Conservation (phyloP, 2,329 filamentous ascomycete genomes). For the Claviceps humidiphila region DNA sequence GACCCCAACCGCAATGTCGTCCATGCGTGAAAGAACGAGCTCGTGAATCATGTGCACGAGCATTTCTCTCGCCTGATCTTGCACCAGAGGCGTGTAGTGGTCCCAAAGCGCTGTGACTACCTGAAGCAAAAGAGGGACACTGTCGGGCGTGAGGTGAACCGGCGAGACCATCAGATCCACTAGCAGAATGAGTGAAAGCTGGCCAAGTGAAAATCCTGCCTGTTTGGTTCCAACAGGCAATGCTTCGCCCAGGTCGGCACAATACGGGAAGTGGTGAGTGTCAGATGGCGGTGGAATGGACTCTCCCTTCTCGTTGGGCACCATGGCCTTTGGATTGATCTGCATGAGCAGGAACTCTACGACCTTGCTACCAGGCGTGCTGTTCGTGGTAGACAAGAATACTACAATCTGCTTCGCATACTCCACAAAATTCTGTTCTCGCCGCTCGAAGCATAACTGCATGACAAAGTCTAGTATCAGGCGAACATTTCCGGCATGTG, state of each 20-base stretch:
- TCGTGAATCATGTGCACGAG: constrained; percentile 95
- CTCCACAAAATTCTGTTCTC: constrained; percentile 96
- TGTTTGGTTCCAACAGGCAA: constrained; percentile 84
- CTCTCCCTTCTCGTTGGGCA: constrained; percentile 70
- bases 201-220: constrained; percentile 80
- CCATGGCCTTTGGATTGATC: constrained; percentile 93
- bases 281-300: constrained; percentile 59
- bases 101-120: constrained; percentile 93
- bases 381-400: constrained; percentile 70
- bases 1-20: constrained; percentile 47
- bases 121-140: constrained; percentile 75
- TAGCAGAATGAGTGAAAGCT: constrained; percentile 81
- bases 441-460: constrained; percentile 76
- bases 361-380: constrained; percentile 70
- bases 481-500: constrained; percentile 85
- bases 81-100: constrained; percentile 86
- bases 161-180: constrained; percentile 95
- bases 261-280: constrained; percentile 65
- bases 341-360: constrained; percentile 88
- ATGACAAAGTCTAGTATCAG: constrained; percentile 95
- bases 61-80: constrained; percentile 96
- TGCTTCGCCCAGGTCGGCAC: constrained; percentile 68
- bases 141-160: constrained; percentile 63
- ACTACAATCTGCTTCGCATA: constrained; percentile 98
- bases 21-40: constrained; percentile 68